Evolutionary conservation across 1,284 basidiomycete species (phyloP).

Genomic region (Psilocybe mexicana): DNA sequence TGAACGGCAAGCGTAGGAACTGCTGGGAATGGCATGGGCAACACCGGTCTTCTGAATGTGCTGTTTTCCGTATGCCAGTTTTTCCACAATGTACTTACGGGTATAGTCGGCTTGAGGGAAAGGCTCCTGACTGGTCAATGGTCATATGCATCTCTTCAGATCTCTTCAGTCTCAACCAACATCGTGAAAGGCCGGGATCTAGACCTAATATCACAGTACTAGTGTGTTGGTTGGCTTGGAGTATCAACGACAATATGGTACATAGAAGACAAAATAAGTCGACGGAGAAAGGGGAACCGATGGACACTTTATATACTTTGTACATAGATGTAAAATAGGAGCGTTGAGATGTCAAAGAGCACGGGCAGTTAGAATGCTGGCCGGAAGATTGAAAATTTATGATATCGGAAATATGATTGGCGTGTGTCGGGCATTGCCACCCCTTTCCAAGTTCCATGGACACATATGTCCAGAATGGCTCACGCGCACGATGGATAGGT

Average conservation of each 20-base stretch:
- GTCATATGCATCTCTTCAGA: neutral
- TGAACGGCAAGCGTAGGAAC: no score
- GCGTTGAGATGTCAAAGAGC: neutral
- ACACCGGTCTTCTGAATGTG: no score
- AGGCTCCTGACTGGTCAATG: neutral
- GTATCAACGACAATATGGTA: no score
- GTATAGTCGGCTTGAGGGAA: neutral
- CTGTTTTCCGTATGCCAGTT: no score
- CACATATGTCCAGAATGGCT: neutral
- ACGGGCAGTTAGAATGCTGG: neutral
- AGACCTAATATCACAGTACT: neutral
- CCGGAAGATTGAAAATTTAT: neutral
- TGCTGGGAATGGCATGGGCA: no score
- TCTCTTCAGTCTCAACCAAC: neutral
- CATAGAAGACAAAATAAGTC: neutral
- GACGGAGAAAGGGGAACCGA: neutral
- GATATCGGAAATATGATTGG: conserved; percentile 2
- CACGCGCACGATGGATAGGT: neutral
- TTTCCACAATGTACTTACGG: no score
- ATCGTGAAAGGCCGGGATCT: neutral
- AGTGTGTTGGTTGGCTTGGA: no score
- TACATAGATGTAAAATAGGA: neutral
- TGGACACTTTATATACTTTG: neutral
- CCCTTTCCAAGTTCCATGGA: neutral
- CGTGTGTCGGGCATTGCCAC: neutral